A percentile compares a stretch with the other conserved stretches of the same genome.
These are phyloP conservation scores for Larix kaempferi DNA, from an alignment of 75 land plant species.

Conservation along the genomic window DNA sequence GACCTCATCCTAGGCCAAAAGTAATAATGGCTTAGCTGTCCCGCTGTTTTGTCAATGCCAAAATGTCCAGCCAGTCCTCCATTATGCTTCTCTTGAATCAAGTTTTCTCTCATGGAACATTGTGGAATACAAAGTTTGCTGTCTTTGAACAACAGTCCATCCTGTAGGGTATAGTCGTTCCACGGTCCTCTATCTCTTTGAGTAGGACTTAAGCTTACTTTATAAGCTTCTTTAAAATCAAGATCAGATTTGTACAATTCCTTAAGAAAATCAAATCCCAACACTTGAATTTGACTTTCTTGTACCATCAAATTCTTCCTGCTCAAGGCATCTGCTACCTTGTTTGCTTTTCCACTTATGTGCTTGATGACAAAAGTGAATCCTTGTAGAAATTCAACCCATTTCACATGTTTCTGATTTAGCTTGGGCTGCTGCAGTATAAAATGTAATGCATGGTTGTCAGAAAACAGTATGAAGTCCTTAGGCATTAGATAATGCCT, in stretches of 20 bases:
- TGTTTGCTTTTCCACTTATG: too few species aligned
- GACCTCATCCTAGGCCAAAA: slow-evolving; percentile 2
- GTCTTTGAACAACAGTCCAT: slow-evolving; percentile 1
- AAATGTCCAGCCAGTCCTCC: slow-evolving; percentile 5
- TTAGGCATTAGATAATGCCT: too few species aligned
- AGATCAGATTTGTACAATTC: not conserved
- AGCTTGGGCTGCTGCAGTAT: too few species aligned
- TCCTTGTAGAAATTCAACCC: too few species aligned
- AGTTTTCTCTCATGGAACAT: not conserved
- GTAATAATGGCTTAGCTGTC: not conserved
- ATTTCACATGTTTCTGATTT: too few species aligned
- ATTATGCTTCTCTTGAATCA: slow-evolving; percentile 2
- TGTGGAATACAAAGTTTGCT: not conserved
- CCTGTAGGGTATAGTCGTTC: not conserved
- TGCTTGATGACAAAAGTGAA: too few species aligned
- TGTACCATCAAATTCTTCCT: too few species aligned
- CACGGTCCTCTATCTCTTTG: not conserved
- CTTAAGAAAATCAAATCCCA: not conserved
- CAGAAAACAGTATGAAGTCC: too few species aligned
- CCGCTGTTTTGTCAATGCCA: slow-evolving; percentile 8
- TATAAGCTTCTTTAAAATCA: not conserved
- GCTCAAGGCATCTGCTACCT: too few species aligned
- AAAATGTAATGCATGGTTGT: too few species aligned
- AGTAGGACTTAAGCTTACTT: not conserved
- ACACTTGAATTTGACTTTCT: not conserved